Evolutionary conservation across 371 early-diverging fungal species (phyloP).

Genomic region (Haplosporangium sp.): DNA sequence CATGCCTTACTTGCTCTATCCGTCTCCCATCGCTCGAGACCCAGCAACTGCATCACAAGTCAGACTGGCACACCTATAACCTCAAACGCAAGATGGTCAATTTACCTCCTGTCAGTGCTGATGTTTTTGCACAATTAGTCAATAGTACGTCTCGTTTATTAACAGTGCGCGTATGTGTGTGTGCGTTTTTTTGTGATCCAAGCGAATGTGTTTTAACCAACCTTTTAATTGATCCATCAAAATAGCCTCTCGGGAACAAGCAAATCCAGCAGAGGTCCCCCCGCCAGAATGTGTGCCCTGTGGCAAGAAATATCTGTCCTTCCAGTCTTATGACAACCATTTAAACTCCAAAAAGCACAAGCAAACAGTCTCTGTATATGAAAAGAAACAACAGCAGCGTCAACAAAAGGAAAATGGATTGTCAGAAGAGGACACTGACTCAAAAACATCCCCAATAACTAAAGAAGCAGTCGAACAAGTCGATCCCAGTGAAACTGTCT

Average conservation of each 20-base stretch:
- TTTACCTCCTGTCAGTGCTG: conserved; percentile 79
- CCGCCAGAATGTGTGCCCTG: conserved; percentile 57
- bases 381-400: conserved; percentile 35
- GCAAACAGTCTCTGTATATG: conserved; percentile 51
- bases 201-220: background rate
- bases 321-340: conserved; percentile 73
- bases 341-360: conserved; percentile 72
- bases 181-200: background rate
- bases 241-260: conserved; percentile 47
- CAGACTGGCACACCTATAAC: conserved; percentile 93
- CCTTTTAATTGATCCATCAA: background rate
- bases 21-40: conserved; percentile 70
- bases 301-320: conserved; percentile 66
- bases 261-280: conserved; percentile 35
- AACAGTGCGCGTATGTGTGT: background rate
- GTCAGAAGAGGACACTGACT: conserved; percentile 7
- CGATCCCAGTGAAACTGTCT: conserved; percentile 53
- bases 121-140: conserved; percentile 72
- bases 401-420: conserved; percentile 13
- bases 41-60: conserved; percentile 70
- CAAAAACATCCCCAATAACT: background rate
- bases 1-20: conserved; percentile 68
- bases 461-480: conserved; percentile 28
- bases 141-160: conserved; percentile 11
- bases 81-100: conserved; percentile 88